Percentiles rank a stretch among this genome's conserved stretches.
Evolutionary conservation across 2,329 filamentous ascomycete species (phyloP).

Genomic region (Fusarium napiforme): DNA sequence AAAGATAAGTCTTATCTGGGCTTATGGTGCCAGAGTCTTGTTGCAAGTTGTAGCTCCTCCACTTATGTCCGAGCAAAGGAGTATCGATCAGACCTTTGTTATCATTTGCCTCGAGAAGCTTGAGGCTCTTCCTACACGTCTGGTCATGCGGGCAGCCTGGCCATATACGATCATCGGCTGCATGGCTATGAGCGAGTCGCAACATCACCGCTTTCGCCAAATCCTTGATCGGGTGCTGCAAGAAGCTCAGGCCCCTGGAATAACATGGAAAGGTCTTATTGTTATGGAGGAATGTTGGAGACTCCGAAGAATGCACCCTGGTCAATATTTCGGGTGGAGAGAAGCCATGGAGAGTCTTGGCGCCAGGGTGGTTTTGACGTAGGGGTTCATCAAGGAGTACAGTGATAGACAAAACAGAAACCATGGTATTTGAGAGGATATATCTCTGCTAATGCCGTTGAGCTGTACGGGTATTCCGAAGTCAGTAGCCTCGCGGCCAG

Average conservation of each 20-base stretch:
- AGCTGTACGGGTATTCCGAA: fast-evolving
- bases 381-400: neutral
- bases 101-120: neutral
- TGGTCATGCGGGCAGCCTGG: neutral
- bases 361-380: neutral
- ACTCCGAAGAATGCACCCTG: neutral
- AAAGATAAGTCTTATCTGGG: neutral
- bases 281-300: conserved; percentile 3
- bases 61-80: neutral
- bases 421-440: neutral
- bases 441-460: fast-evolving
- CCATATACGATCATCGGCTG: neutral
- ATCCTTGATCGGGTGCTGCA: neutral
- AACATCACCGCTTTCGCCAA: neutral
- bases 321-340: neutral
- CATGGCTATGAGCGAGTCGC: neutral
- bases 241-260: neutral
- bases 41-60: neutral
- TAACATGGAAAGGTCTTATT: neutral
- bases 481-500: neutral
- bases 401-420: neutral
- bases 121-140: neutral
- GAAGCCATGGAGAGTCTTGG: neutral
- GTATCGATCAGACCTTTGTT: neutral
- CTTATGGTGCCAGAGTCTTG: neutral